phyloP scores from a whole-genome alignment of 2,329 filamentous ascomycete genomes.

The Talaromyces sp. region DNA sequence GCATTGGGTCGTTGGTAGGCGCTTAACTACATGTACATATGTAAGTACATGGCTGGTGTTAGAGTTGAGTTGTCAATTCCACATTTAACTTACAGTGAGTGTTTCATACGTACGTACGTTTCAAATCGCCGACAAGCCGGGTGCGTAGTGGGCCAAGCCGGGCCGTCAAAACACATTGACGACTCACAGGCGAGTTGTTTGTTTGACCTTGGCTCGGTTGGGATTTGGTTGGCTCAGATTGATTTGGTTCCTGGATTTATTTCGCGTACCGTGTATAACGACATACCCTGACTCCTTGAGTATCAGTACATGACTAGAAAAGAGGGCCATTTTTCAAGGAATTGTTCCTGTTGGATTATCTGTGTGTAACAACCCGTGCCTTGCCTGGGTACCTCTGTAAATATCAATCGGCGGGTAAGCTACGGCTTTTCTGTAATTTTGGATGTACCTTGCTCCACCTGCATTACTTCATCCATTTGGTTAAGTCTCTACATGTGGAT shows the following conservation, averaged over 20 bases:
- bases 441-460: neutral
- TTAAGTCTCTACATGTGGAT: too few species aligned
- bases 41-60: neutral
- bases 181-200: neutral
- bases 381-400: neutral
- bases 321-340: neutral
- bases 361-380: neutral
- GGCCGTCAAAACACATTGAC: neutral
- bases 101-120: neutral
- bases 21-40: neutral
- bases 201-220: neutral
- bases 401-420: conserved; percentile 1
- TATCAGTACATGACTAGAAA: neutral
- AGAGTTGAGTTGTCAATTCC: neutral
- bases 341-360: neutral
- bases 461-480: too few species aligned
- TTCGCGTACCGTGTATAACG: neutral
- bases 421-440: conserved; percentile 9
- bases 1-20: neutral
- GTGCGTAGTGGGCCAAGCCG: neutral
- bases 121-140: neutral
- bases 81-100: neutral
- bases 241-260: conserved; percentile 6
- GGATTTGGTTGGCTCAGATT: neutral
- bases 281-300: neutral